Percentiles rank a stretch among this genome's conserved stretches.
Evolutionary conservation across 2,329 filamentous ascomycete genomes (phyloP).

Genomic region (Claviceps sp.): DNA sequence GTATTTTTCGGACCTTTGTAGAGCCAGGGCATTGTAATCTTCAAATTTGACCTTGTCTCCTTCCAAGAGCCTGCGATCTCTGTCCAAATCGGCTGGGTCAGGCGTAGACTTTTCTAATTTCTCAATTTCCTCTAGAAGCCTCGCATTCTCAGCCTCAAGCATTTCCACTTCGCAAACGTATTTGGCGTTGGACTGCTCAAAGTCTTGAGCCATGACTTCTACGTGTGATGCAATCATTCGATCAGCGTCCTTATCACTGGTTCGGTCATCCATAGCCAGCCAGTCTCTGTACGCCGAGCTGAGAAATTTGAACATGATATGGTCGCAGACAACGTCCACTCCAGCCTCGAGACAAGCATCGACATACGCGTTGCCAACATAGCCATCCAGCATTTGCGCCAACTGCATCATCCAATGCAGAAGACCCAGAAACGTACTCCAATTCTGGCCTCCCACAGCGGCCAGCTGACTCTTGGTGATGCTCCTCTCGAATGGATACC

Average conservation of each 20-base stretch:
- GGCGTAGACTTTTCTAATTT: conserved; percentile 79
- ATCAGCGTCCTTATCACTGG: conserved; percentile 71
- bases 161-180: conserved; percentile 74
- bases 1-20: conserved; percentile 80
- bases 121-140: conserved; percentile 73
- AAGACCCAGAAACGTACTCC: conserved; percentile 85
- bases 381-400: conserved; percentile 83
- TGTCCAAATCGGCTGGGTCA: conserved; percentile 70
- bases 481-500: conserved; percentile 88
- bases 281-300: conserved; percentile 85
- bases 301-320: conserved; percentile 88
- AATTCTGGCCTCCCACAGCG: conserved; percentile 92
- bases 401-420: conserved; percentile 99
- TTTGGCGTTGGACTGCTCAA: conserved; percentile 71
- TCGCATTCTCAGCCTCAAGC: conserved; percentile 74
- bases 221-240: conserved; percentile 71
- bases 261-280: conserved; percentile 83
- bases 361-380: conserved; percentile 65
- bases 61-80: conserved; percentile 84
- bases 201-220: conserved; percentile 74
- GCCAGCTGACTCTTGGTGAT: conserved; percentile 95
- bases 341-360: conserved; percentile 81
- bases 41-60: conserved; percentile 93
- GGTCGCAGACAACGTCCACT: conserved; percentile 75
- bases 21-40: conserved; percentile 76